phyloP scores from a whole-genome alignment of 805 yeast genomes.

The Candida xiaguanensis region DNA sequence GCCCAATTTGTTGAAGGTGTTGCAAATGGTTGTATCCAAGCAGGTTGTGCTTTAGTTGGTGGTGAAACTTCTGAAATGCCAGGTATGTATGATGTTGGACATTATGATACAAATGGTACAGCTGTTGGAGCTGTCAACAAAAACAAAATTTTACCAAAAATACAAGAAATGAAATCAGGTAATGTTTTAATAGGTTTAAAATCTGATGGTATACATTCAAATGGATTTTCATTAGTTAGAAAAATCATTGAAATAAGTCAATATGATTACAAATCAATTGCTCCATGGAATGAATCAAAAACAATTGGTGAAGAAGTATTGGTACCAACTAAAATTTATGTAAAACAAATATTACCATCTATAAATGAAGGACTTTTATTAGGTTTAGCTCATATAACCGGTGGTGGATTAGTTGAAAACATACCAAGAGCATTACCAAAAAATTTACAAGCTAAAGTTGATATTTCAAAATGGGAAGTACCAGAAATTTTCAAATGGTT shows the following conservation, averaged over 20 bases:
- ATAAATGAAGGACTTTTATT: constrained; percentile 63
- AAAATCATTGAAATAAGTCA: constrained; percentile 79
- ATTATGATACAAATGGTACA: constrained; percentile 97
- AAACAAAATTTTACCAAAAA: constrained; percentile 67
- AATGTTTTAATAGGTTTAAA: constrained; percentile 81
- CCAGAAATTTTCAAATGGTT: constrained; percentile 94
- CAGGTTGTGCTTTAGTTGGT: constrained; percentile 97
- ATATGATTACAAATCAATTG: constrained; percentile 64
- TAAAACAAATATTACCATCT: constrained; percentile 79
- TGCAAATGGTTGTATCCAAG: constrained; percentile 89
- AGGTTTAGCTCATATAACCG: constrained; percentile 96
- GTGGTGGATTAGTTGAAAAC: constrained; percentile 96
- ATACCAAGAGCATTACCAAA: constrained; percentile 92
- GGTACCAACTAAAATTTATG: constrained; percentile 91
- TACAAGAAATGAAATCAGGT: constrained; percentile 66
- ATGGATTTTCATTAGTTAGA: constrained; percentile 93
- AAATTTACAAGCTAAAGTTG: constrained; percentile 74
- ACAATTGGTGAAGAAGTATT: constrained; percentile 84
- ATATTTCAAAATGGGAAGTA: constrained; percentile 75
- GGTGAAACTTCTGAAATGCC: constrained; percentile 99
- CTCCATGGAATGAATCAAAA: constrained; percentile 77
- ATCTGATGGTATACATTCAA: constrained; percentile 93
- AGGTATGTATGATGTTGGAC: constrained; percentile 93
- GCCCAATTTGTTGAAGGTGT: constrained; percentile 91
- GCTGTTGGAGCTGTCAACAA: constrained; percentile 95